phyloP scores from a whole-genome alignment of 2,329 filamentous ascomycete genomes.

The Fusarium coffeatum region DNA sequence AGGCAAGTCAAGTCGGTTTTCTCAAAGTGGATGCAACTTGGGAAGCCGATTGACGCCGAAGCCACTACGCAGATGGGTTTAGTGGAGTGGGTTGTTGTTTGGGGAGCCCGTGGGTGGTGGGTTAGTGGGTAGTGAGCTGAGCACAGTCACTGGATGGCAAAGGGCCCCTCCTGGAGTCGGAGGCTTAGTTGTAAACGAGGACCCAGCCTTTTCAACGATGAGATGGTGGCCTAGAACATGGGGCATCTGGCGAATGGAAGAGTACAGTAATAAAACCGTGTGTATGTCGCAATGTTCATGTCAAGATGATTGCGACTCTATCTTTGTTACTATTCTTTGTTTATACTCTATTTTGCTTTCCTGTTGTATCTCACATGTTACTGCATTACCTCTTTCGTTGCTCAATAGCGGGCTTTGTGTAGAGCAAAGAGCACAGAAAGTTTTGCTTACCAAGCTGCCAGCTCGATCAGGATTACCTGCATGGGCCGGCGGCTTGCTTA shows the following conservation, averaged over 20 bases:
- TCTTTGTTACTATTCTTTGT: constrained; percentile 3
- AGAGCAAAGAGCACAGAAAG: neutral
- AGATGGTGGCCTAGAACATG: constrained; percentile 27
- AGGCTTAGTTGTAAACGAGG: constrained; percentile 28
- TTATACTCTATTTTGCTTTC: neutral
- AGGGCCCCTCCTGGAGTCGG: constrained; percentile 6
- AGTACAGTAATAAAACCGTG: neutral
- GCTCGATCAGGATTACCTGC: constrained; percentile 14
- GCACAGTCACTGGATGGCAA: constrained; percentile 24
- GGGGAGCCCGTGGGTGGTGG: constrained; percentile 30
- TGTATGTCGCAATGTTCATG: constrained; percentile 23
- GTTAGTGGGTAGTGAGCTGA: constrained; percentile 41
- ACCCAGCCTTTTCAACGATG: constrained; percentile 13
- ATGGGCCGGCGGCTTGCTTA: constrained; percentile 33
- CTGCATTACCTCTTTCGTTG: neutral
- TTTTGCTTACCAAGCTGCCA: constrained; percentile 26
- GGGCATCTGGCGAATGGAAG: constrained; percentile 12
- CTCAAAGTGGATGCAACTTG: constrained; percentile 42
- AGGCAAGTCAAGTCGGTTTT: constrained; percentile 42
- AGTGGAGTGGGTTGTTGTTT: constrained; percentile 15
- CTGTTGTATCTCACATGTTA: neutral
- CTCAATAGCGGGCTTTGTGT: neutral
- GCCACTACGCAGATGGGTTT: constrained; percentile 39
- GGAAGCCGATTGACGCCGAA: constrained; percentile 47
- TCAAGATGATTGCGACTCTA: constrained; percentile 3